These are phyloP conservation scores for Sungouiella blattae DNA, from an alignment of 805 yeast species.

Conservation along the genomic window DNA sequence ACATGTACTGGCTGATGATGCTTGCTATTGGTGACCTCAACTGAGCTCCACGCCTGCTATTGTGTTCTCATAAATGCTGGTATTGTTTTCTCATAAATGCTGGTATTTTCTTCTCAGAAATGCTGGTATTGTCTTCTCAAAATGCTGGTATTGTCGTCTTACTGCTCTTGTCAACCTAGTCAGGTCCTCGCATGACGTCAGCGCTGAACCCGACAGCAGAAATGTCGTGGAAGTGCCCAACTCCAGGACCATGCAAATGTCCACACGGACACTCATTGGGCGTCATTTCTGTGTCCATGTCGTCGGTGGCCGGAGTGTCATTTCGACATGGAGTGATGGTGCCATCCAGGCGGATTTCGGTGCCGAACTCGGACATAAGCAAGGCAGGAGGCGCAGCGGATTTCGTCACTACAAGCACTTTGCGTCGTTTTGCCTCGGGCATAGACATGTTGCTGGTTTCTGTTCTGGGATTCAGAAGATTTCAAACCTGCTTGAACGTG, in stretches of 20 bases:
- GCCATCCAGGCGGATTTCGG: slow-evolving; percentile 8
- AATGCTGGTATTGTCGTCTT: too few relatives aligned
- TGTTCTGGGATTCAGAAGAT: too few relatives aligned
- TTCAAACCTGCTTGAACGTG: too few relatives aligned
- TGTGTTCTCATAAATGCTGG: too few relatives aligned
- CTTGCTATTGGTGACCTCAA: too few relatives aligned
- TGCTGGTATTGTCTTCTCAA: slow-evolving; percentile 1
- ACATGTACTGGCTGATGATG: too few relatives aligned
- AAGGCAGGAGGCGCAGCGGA: not conserved
- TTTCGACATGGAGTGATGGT: slow-evolving; percentile 8
- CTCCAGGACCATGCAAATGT: slow-evolving; percentile 13
- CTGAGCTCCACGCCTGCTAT: too few relatives aligned
- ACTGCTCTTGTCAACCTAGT: too few relatives aligned
- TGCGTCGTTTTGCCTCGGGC: slow-evolving; percentile 11
- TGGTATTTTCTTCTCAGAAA: slow-evolving; percentile 1
- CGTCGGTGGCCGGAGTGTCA: slow-evolving; percentile 1
- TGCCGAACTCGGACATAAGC: slow-evolving; percentile 3
- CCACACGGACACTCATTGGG: slow-evolving; percentile 11
- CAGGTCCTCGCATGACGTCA: slow-evolving; percentile 15
- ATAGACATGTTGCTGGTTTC: too few relatives aligned
- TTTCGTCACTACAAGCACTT: not conserved
- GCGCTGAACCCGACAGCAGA: slow-evolving; percentile 14
- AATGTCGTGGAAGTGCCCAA: slow-evolving; percentile 8
- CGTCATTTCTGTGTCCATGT: slow-evolving; percentile 3
- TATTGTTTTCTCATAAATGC: slow-evolving; percentile 1